These are phyloP conservation scores for Sporisorium iseilematis-ciliati DNA, from an alignment of 1,284 basidiomycete species.

Conservation along the genomic window DNA sequence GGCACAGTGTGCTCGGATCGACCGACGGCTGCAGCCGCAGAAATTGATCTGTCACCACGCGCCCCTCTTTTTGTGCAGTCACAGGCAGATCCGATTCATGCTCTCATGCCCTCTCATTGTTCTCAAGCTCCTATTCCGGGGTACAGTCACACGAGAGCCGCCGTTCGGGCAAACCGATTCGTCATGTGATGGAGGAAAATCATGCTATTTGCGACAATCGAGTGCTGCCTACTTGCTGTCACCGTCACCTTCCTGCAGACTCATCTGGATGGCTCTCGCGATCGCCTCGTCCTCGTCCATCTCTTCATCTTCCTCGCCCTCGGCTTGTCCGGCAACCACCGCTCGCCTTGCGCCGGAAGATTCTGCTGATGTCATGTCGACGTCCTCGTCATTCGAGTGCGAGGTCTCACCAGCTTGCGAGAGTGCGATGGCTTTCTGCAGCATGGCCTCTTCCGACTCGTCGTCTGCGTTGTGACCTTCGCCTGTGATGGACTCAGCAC, in stretches of 20 bases:
- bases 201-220: neutral
- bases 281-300: slow-evolving; percentile 70
- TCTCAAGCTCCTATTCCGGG: too few relatives aligned
- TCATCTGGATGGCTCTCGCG: slow-evolving; percentile 68
- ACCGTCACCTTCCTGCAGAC: slow-evolving; percentile 55
- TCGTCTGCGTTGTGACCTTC: slow-evolving; percentile 55
- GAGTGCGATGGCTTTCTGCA: slow-evolving; percentile 61
- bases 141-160: neutral
- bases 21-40: slow-evolving; percentile 3
- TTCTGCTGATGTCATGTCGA: slow-evolving; percentile 57
- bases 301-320: slow-evolving; percentile 67
- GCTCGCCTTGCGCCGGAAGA: slow-evolving; percentile 36
- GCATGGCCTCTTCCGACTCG: slow-evolving; percentile 63
- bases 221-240: slow-evolving; percentile 29
- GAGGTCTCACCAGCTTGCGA: slow-evolving; percentile 46
- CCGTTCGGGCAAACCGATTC: neutral
- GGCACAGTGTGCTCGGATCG: slow-evolving; percentile 1
- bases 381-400: slow-evolving; percentile 51
- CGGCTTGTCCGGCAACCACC: slow-evolving; percentile 51
- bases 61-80: neutral
- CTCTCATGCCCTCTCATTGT: neutral
- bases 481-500: slow-evolving; percentile 63
- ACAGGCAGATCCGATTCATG: neutral
- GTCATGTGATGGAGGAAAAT: neutral
- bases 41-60: neutral